A percentile compares a stretch with the other conserved stretches of the same genome.
phyloP scores from a whole-genome alignment of 257 asterid genomes.

The Solanum megistacrolobum region DNA sequence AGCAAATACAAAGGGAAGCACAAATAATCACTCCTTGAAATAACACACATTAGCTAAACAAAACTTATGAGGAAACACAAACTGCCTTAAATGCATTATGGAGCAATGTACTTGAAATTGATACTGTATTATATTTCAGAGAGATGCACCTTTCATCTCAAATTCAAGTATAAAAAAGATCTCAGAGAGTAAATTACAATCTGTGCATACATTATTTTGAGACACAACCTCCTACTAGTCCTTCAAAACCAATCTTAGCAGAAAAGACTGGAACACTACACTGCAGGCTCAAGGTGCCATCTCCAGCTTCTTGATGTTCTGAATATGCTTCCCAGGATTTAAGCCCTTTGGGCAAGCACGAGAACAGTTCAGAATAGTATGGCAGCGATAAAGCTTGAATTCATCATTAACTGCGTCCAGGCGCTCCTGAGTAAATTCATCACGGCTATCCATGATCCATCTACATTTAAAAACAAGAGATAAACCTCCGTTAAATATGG shows the following conservation, averaged over 20 bases:
- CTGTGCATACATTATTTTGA: constrained; percentile 11
- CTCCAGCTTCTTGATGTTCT: constrained; percentile 85
- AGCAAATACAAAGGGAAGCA: not conserved
- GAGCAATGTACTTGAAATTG: not conserved
- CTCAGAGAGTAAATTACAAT: constrained; percentile 3
- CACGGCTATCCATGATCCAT: constrained; percentile 99
- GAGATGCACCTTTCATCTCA: not conserved
- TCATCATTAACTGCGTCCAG: constrained; percentile 77
- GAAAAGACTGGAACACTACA: not conserved
- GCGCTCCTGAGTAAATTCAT: constrained; percentile 84
- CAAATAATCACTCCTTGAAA: not conserved
- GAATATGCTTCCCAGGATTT: constrained; percentile 86
- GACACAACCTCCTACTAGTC: constrained; percentile 5
- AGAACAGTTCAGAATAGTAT: constrained; percentile 87
- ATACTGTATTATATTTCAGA: constrained; percentile 5
- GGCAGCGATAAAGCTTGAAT: constrained; percentile 88
- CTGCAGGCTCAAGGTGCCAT: constrained; percentile 2
- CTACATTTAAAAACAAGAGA: constrained; percentile 27
- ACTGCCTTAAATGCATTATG: not conserved
- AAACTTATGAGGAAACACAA: not conserved
- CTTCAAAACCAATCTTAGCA: constrained; percentile 11
- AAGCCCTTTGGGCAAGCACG: constrained; percentile 96
- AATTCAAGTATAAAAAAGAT: not conserved
- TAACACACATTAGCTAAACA: not conserved
- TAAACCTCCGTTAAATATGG: not conserved